phyloP scores from a whole-genome alignment of 768 basidiomycete species.

The Kwoniella mangroviensis region DNA sequence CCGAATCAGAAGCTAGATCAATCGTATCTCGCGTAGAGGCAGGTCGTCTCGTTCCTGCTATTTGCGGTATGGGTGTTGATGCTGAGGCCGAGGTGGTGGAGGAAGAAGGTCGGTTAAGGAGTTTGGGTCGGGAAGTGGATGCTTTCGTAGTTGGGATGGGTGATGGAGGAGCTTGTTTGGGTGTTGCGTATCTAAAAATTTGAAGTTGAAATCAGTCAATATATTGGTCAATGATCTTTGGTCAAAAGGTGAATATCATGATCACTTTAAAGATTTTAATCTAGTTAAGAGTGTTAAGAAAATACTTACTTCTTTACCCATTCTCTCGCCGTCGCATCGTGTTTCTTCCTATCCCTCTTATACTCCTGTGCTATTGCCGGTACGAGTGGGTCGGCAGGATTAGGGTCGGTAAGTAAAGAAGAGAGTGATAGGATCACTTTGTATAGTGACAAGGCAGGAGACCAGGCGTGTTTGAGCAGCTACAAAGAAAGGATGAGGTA shows the following conservation, averaged over 20 bases:
- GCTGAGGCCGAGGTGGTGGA: neutral
- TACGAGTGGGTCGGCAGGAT: constrained; percentile 66
- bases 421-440: constrained; percentile 94
- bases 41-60: constrained; percentile 22
- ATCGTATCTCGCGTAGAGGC: constrained; percentile 15
- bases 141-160: constrained; percentile 4
- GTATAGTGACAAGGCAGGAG: constrained; percentile 87
- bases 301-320: constrained; percentile 66
- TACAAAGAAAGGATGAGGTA: constrained; percentile 52
- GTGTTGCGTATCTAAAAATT: constrained; percentile 26
- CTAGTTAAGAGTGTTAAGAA: neutral
- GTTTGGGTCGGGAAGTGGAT: constrained; percentile 4
- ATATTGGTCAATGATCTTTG: too few relatives aligned
- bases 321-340: constrained; percentile 76
- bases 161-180: constrained; percentile 14
- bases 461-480: constrained; percentile 92
- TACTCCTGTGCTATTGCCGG: constrained; percentile 51
- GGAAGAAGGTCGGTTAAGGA: constrained; percentile 13
- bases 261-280: too few relatives aligned
- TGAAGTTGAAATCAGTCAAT: neutral
- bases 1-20: constrained; percentile 14
- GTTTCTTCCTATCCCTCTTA: constrained; percentile 63
- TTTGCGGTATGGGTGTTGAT: neutral
- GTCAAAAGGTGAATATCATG: too few relatives aligned
- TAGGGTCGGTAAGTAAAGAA: constrained; percentile 89